phyloP scores from a whole-genome alignment of 2,329 filamentous ascomycete genomes.

The Monosporascus sp. region DNA sequence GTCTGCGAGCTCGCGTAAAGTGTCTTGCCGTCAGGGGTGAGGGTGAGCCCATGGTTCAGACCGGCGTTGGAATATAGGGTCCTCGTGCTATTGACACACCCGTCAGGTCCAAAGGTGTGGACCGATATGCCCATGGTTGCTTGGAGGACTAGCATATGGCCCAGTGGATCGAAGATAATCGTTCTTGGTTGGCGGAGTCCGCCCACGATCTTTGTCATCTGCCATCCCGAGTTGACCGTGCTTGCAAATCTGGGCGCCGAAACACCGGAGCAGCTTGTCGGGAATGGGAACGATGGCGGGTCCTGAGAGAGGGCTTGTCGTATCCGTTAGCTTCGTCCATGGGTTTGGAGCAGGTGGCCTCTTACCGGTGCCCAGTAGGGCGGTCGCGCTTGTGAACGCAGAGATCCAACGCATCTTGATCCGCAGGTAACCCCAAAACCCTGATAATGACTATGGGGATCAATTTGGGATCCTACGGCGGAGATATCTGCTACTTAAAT shows the following conservation, averaged over 20 bases:
- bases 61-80: constrained; percentile 17
- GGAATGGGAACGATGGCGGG: constrained; percentile 15
- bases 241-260: constrained; percentile 16
- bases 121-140: constrained; percentile 23
- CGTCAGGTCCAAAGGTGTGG: constrained; percentile 21
- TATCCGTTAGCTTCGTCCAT: neutral
- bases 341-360: neutral
- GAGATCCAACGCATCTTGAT: neutral
- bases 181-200: constrained; percentile 22
- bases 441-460: neutral
- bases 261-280: constrained; percentile 19
- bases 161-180: constrained; percentile 22
- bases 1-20: constrained; percentile 42
- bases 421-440: neutral
- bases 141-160: constrained; percentile 24
- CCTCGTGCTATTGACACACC: constrained; percentile 23
- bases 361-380: neutral
- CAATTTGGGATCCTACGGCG: neutral
- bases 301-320: constrained; percentile 14
- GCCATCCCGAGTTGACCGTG: constrained; percentile 21
- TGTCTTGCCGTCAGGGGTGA: constrained; percentile 34
- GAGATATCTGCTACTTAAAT: neutral
- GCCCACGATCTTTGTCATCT: constrained; percentile 23
- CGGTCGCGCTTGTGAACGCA: neutral
- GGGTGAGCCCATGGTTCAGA: constrained; percentile 39